Evolutionary conservation across 305 asterid species (phyloP), one percentile per base, ranked within the genome.

Genomic region (Caryopteris hybrid): DNA sequence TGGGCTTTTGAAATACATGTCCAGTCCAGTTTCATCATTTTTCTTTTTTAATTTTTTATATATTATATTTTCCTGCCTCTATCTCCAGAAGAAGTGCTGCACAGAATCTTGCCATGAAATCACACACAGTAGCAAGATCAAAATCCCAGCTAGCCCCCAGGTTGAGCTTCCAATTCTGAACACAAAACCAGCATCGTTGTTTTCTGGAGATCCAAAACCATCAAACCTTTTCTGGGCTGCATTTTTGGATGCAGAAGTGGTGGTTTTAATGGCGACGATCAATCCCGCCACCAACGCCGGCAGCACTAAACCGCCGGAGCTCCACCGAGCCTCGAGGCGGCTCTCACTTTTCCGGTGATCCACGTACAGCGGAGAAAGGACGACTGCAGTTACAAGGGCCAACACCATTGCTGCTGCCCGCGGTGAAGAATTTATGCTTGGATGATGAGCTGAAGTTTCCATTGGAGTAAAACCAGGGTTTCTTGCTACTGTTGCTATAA

Each of bases 111-210:
- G 88, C 80, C 89, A 86, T 17, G 90, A 87, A 48, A 84, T 61
- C 20, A 81, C 86, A 76, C 78, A 82, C 59, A 87, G 6, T 1
- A 89, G 89, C 91, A 86, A 16, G 59, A 80, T 9, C 80, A 91
- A 60, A 55, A 91, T 61, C 46, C 77, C 96, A 23, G 96, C 94
- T 51, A 89, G 76, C 3, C 96, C 90, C 90, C 91, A 87, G 42
- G 85, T 69, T 4, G 96, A 91, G 42, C 88, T 78, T 73, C 92
- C 92, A 57, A 85, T 79, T 64, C 83, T 74, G 12, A 79, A 74
- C 43, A 70, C 80, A 27, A 70, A 85, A 77, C 66, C 74, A 60
- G 46, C 72, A 14, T 56, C 42, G 5, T 21, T 25, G 16, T 13
- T 8, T 13, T 68, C 79, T 20, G 74, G 39, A 25, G 79, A 69